Base-by-base conservation (phyloP, 164 flowering plant genomes). In the Sedum album region DNA sequence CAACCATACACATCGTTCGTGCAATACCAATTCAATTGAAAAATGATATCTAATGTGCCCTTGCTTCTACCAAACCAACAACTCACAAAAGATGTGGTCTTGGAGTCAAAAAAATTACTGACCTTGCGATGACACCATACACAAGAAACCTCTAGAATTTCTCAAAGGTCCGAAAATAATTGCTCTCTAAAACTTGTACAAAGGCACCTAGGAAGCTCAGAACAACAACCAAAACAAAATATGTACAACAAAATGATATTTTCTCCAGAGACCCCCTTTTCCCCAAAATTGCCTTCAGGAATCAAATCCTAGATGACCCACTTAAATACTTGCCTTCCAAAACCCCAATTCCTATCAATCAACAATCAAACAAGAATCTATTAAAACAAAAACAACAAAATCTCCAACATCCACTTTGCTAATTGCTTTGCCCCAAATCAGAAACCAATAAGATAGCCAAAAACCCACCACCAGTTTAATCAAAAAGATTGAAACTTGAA, bases 81-180 rank as follows among this genome's bases (percentile, higher is more conserved):
- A 70, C 60, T 61, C 51, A 33, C 64, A 31, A 44, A 39, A 11
- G 36, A 25, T 66, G 13, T 71, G 31, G 53, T 30, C 36, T 49
- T 18, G 23, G 55, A 65, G 62, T 71, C 60, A 68, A 68, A 70
- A 74, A 65, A 44, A 53, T 63, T 71, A 73, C 33, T 60, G 68
- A 67, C 66, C 64, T 68, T 66, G 2, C 42, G 53, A 17, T 33
- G n/a, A 68, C 21, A 66, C 35, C 31, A 17, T 60, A 65, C 68
- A 69, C 15, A 70, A 64, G 57, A 51, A 51, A 51, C 11, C 57
- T 51, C 21, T 13, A 48, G 5, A 6, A 51, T 21, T 21, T 51
- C 53, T 17, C 53, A 48, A 20, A 48, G 20, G 23, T 48, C 53
- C 21, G 51, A 6, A 1, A 51, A 51, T 26, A 51, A 51, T 51